A percentile compares a stretch with the other conserved stretches of the same genome.
Evolutionary conservation across 2,329 filamentous ascomycete species (phyloP).

Genomic region (Colletotrichum godetiae): DNA sequence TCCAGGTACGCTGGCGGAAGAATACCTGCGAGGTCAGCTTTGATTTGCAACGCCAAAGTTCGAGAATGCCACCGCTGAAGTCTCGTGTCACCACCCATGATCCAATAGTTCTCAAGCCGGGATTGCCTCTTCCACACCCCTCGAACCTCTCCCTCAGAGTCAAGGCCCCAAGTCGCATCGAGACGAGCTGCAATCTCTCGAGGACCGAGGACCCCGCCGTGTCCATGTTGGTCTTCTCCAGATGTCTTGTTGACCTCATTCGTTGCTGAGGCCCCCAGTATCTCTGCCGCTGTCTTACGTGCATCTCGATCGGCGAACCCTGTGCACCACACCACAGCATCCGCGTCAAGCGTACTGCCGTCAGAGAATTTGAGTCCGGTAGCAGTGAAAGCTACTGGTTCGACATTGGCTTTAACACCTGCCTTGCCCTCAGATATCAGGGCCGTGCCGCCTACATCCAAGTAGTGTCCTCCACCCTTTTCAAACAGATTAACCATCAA

Average conservation of each 20-base stretch:
- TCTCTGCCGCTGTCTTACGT: conserved; percentile 40
- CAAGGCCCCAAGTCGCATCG: conserved; percentile 53
- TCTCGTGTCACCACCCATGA: conserved; percentile 45
- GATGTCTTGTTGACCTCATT: not conserved
- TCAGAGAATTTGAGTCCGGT: conserved; percentile 45
- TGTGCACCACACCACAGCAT: conserved; percentile 50
- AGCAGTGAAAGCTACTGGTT: conserved; percentile 43
- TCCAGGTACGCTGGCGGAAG: conserved; percentile 40
- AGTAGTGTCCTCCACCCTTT: conserved; percentile 47
- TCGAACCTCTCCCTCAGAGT: conserved; percentile 53
- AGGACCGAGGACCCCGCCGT: not conserved
- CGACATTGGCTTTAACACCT: conserved; percentile 41
- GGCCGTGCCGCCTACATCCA: conserved; percentile 44
- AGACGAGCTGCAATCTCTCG: conserved; percentile 43
- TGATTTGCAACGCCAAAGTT: conserved; percentile 47
- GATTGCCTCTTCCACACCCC: conserved; percentile 51
- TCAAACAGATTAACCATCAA: conserved; percentile 40
- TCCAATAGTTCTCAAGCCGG: conserved; percentile 47
- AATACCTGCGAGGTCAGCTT: conserved; percentile 45
- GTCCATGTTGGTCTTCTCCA: too few species aligned
- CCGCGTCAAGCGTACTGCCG: conserved; percentile 42
- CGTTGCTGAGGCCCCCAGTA: conserved; percentile 41
- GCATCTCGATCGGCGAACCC: conserved; percentile 47
- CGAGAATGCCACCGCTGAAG: conserved; percentile 48
- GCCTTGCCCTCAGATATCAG: conserved; percentile 44